A percentile compares a stretch with the other conserved stretches of the same genome.
These are phyloP conservation scores for Fusarium anguioides DNA, from an alignment of 2,329 filamentous ascomycete genomes.

Conservation along the genomic window DNA sequence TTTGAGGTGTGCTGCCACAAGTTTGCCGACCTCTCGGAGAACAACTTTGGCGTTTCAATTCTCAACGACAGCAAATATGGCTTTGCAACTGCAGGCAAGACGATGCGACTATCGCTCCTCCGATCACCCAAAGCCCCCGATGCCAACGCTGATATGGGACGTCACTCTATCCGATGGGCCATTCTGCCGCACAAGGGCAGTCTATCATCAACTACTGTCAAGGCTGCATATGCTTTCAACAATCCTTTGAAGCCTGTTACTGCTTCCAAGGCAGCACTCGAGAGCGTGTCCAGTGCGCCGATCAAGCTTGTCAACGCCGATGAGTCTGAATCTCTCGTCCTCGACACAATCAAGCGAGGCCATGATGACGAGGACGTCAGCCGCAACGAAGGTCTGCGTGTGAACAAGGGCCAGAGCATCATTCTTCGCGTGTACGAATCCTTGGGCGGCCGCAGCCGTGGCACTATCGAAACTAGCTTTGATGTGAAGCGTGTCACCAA, in stretches of 20 bases:
- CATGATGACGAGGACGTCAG: slow-evolving; percentile 84
- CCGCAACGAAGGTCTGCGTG: slow-evolving; percentile 68
- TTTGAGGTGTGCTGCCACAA: slow-evolving; percentile 98
- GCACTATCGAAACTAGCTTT: slow-evolving; percentile 74
- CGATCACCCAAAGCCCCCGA: slow-evolving; percentile 93
- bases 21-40: slow-evolving; percentile 89
- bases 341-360: slow-evolving; percentile 94
- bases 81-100: slow-evolving; percentile 87
- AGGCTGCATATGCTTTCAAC: slow-evolving; percentile 91
- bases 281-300: slow-evolving; percentile 53
- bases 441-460: slow-evolving; percentile 82
- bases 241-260: slow-evolving; percentile 69
- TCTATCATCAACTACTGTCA: slow-evolving; percentile 78
- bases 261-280: slow-evolving; percentile 44
- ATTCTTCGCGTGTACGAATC: slow-evolving; percentile 90
- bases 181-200: slow-evolving; percentile 85
- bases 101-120: slow-evolving; percentile 89
- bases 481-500: slow-evolving; percentile 82
- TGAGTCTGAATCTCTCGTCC: slow-evolving; percentile 70
- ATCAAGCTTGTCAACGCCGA: slow-evolving; percentile 74
- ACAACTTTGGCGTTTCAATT: slow-evolving; percentile 89
- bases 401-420: slow-evolving; percentile 79
- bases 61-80: slow-evolving; percentile 97
- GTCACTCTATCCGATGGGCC: slow-evolving; percentile 87
- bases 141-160: slow-evolving; percentile 92